Conservation (phyloP, 345 rosid genomes). For the Lepidium didymum region DNA sequence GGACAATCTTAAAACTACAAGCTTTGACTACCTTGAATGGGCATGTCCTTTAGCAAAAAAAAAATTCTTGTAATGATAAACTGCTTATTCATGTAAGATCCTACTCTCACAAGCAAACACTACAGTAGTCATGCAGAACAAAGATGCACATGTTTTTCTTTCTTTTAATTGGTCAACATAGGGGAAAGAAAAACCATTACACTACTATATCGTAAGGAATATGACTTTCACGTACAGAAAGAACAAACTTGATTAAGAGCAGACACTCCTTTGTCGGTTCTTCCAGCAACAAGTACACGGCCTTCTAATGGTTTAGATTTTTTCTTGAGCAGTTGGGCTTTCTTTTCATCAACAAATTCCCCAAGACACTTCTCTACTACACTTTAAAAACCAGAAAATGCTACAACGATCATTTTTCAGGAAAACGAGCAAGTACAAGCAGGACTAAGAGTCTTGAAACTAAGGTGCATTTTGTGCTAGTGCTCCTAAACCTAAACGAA, state of each 20-base stretch:
- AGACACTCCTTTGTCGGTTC: slow-evolving; percentile 97
- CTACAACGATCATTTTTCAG: neutral
- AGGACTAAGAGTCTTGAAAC: neutral
- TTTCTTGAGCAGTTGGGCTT: slow-evolving; percentile 68
- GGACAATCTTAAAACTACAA: neutral
- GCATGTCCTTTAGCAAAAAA: neutral
- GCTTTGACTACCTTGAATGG: neutral
- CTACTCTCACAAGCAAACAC: neutral
- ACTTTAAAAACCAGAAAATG: slow-evolving; percentile 35
- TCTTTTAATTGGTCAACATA: neutral
- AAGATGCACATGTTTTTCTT: neutral
- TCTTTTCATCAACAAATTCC: slow-evolving; percentile 76
- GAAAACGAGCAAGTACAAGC: neutral
- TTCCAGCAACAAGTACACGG: slow-evolving; percentile 77
- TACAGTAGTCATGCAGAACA: neutral
- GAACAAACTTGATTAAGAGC: slow-evolving; percentile 95
- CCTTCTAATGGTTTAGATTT: slow-evolving; percentile 81
- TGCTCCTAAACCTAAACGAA: neutral
- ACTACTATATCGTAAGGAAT: neutral
- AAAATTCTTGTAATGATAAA: neutral
- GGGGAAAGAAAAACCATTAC: neutral
- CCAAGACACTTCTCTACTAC: slow-evolving; percentile 78
- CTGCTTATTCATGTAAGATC: neutral
- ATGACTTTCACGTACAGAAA: slow-evolving; percentile 58
- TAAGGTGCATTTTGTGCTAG: neutral